phyloP scores from a whole-genome alignment of 2,329 filamentous ascomycete species.

The Coniella lustricola region DNA sequence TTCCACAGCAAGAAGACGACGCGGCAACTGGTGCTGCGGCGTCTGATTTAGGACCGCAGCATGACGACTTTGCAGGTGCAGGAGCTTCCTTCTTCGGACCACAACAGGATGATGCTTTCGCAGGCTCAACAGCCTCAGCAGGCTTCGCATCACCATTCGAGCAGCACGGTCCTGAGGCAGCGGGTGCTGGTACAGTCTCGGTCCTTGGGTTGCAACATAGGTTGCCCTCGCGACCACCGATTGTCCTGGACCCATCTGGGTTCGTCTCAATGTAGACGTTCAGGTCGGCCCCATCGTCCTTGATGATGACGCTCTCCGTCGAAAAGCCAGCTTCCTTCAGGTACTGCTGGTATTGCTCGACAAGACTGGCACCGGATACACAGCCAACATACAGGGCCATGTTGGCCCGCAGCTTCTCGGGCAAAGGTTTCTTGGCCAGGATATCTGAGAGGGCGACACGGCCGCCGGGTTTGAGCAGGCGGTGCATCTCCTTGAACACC shows the following conservation, averaged over 20 bases:
- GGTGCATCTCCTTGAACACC: constrained; percentile 51
- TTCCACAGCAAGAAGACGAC: constrained; percentile 4
- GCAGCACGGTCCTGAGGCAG: constrained; percentile 2
- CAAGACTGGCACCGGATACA: constrained; percentile 48
- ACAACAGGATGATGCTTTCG: constrained; percentile 1
- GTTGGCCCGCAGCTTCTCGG: constrained; percentile 38
- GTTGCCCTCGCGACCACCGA: constrained; percentile 13
- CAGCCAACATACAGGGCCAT: constrained; percentile 54
- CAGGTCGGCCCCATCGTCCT: constrained; percentile 39
- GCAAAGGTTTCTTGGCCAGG: constrained; percentile 41
- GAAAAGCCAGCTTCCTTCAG: constrained; percentile 43
- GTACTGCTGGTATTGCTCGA: constrained; percentile 45
- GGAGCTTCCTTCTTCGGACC: constrained; percentile 17
- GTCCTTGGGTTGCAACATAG: constrained; percentile 18
- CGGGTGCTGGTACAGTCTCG: constrained; percentile 7
- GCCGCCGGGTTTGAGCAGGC: constrained; percentile 50
- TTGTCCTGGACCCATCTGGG: constrained; percentile 20
- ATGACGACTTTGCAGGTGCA: neutral
- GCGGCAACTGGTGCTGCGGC: constrained; percentile 2
- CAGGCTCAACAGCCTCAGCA: neutral
- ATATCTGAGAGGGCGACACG: constrained; percentile 55
- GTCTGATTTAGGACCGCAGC: too few relatives aligned
- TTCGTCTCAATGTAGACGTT: constrained; percentile 36
- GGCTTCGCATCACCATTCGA: neutral
- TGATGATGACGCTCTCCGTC: constrained; percentile 36